A percentile compares a stretch with the other conserved stretches of the same genome.
These are phyloP conservation scores for Ciborinia camelliae DNA, from an alignment of 2,329 filamentous ascomycete genomes.

Conservation along the genomic window DNA sequence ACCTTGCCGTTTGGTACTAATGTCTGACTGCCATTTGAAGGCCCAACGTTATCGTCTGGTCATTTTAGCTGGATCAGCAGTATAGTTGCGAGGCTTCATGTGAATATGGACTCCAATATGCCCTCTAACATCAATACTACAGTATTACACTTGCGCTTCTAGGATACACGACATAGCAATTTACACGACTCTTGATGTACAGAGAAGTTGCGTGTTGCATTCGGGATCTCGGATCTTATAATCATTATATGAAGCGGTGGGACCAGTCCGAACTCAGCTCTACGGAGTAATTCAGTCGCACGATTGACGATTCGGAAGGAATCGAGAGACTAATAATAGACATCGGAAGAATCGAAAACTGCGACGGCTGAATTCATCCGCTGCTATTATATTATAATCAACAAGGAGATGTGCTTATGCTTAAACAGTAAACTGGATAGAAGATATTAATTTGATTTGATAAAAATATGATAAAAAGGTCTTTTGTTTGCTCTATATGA, in stretches of 20 bases:
- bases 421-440: no score
- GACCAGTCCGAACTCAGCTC: conserved; percentile 9
- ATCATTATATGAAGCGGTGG: not conserved
- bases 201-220: not conserved
- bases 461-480: not conserved
- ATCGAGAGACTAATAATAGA: conserved; percentile 5
- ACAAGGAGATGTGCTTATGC: not conserved
- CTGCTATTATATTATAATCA: not conserved
- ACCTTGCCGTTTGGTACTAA: not conserved
- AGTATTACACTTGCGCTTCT: not conserved
- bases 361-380: conserved; percentile 3
- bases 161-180: not conserved
- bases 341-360: conserved; percentile 5
- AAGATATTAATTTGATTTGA: not conserved
- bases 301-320: not conserved
- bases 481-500: not conserved
- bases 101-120: not conserved
- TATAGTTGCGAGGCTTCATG: not conserved
- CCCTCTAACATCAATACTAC: not conserved
- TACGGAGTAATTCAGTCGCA: conserved; percentile 1
- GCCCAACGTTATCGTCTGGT: not conserved
- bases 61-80: not conserved
- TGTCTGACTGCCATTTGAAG: not conserved
- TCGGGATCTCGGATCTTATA: conserved; percentile 2
- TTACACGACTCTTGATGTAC: not conserved